Base-by-base conservation (phyloP, 1,284 basidiomycete species). In the Sutorius eximius region DNA sequence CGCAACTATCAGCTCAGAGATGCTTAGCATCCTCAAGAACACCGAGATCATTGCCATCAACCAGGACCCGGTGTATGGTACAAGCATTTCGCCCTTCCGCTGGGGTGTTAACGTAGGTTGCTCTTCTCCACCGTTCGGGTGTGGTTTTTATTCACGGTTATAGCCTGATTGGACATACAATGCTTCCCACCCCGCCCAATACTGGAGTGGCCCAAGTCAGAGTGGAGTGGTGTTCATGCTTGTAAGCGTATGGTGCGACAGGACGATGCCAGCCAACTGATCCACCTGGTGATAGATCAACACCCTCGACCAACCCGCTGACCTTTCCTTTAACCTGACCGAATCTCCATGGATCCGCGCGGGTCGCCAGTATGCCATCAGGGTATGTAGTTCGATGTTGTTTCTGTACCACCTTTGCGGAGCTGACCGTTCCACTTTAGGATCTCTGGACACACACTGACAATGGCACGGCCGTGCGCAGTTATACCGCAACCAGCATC, bases 261-360 rank as follows among this genome's bases (percentile, higher is more conserved):
- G 29, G 20, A 45, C 12, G 20, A 53, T 40, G 9, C n/a, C 9
- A 20, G n/a, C 6, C 6, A 10, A 48, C 12, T 49, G 16, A 45
- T 37, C 6, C 9, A 24, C 11, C 15, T 45, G 33, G 37, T 48
- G 27, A 51, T 60, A 82, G 79, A 65, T 83, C 30, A 83, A 82
- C 55, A 75, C 75, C 13, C 73, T 84, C 12, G 73, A 82, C 58
- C 67, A 80, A 61, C 74, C 83, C 2, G 73, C 79, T 5, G 76
- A 80, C 56, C 71, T 87, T 75, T 76, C 69, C 58, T 87, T 87
- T 73, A 83, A 77, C 57, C 68, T 87, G 46, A 83, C 82, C 3
- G 83, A 87, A 61, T 85, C 84, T 0, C 85, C 85, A 0, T 87
- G 85, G 85, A 81, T 86, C 58, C 77, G 82, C 32, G 83, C 84